Conservation (phyloP, 805 yeast species). For the Diddensiella santjacobensis region DNA sequence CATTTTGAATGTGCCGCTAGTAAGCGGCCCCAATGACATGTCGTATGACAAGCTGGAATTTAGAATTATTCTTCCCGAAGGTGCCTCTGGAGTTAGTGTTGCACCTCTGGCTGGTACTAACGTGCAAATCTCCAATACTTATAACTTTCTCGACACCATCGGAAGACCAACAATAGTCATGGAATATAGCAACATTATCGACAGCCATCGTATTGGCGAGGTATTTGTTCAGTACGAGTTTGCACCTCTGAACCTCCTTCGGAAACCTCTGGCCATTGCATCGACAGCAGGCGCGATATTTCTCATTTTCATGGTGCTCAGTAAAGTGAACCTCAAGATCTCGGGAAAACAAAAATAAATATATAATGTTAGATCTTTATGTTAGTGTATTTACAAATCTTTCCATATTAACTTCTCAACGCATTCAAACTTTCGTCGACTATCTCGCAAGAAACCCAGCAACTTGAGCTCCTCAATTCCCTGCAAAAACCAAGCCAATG, state of each 20-base stretch:
- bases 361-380: neutral
- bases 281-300: slow-evolving; percentile 59
- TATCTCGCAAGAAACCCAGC: slow-evolving; percentile 65
- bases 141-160: slow-evolving; percentile 54
- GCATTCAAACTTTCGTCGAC: slow-evolving; percentile 55
- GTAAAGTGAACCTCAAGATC: slow-evolving; percentile 44
- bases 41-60: slow-evolving; percentile 59
- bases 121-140: slow-evolving; percentile 29
- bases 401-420: slow-evolving; percentile 72
- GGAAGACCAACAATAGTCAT: slow-evolving; percentile 78
- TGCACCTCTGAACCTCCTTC: slow-evolving; percentile 47
- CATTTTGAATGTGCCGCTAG: slow-evolving; percentile 61
- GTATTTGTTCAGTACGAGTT: slow-evolving; percentile 62
- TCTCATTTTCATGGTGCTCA: slow-evolving; percentile 47
- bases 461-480: slow-evolving; percentile 65
- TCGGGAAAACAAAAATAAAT: slow-evolving; percentile 10
- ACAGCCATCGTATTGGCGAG: slow-evolving; percentile 56
- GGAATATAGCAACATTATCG: slow-evolving; percentile 58
- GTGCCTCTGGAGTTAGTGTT: slow-evolving; percentile 57
- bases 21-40: slow-evolving; percentile 69
- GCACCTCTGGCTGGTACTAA: slow-evolving; percentile 46
- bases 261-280: slow-evolving; percentile 66
- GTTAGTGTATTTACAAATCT: slow-evolving; percentile 41
- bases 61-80: slow-evolving; percentile 80
- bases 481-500: slow-evolving; percentile 71